Percentiles rank a stretch among this genome's conserved stretches.
Evolutionary conservation across 2,329 filamentous ascomycete species (phyloP).

Genomic region (Aschersonia sp.): DNA sequence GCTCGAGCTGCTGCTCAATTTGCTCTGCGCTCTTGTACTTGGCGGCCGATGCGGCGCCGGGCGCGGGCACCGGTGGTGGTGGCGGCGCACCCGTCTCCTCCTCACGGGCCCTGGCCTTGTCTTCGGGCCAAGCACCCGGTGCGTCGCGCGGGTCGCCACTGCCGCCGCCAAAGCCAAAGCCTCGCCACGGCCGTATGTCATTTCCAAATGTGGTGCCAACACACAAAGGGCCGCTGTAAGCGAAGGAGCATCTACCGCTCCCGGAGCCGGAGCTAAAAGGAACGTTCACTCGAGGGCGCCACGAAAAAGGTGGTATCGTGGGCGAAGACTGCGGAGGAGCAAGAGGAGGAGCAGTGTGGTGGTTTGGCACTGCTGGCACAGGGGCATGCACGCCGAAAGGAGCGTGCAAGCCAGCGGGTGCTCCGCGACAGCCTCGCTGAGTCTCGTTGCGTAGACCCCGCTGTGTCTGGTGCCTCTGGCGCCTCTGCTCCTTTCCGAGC

Average conservation of each 20-base stretch:
- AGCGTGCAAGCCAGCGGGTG: no score
- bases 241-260: no score
- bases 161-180: background rate
- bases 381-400: no score
- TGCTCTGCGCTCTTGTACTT: conserved; percentile 21
- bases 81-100: background rate
- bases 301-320: no score
- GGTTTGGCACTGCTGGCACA: no score
- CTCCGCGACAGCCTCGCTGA: conserved; percentile 9
- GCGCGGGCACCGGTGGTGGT: conserved; percentile 6
- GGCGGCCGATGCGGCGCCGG: conserved; percentile 12
- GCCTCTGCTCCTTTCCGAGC: conserved; percentile 18
- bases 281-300: no score
- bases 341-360: no score
- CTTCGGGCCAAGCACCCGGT: conserved; percentile 21
- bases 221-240: no score
- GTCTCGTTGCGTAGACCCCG: conserved; percentile 12
- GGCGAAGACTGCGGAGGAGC: no score
- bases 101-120: conserved; percentile 7
- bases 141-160: conserved; percentile 3
- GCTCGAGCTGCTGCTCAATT: conserved; percentile 18
- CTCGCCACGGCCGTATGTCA: conserved; percentile 5
- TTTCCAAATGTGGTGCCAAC: conserved; percentile 1
- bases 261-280: no score
- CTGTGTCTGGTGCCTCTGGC: conserved; percentile 15